These are phyloP conservation scores for Rhizopus stolonifer DNA, from an alignment of 371 early-diverging fungal species.

Conservation along the genomic window DNA sequence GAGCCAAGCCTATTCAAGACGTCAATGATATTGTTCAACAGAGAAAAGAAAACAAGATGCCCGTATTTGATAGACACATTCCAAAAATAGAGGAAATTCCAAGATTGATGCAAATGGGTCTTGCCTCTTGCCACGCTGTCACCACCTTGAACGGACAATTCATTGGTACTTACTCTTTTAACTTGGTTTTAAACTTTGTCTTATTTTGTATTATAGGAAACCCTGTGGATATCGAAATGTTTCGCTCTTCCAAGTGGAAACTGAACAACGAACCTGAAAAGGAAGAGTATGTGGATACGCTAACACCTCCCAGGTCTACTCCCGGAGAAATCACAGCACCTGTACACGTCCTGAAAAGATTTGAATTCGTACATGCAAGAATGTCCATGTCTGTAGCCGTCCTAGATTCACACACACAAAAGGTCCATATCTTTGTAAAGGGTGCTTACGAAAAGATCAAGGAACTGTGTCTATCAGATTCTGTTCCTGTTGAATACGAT, in stretches of 20 bases:
- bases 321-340: conserved; percentile 22
- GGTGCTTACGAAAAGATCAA: conserved; percentile 82
- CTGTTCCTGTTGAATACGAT: conserved; percentile 70
- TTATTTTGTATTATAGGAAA: too few relatives aligned
- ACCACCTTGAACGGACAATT: conserved; percentile 65
- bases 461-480: conserved; percentile 48
- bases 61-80: conserved; percentile 31
- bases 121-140: conserved; percentile 85
- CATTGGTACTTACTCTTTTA: conserved; percentile 38
- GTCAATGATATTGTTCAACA: conserved; percentile 33
- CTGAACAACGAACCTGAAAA: conserved; percentile 25
- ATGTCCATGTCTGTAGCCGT: conserved; percentile 86
- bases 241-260: conserved; percentile 67
- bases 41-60: conserved; percentile 10
- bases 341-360: conserved; percentile 66
- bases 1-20: conserved; percentile 35
- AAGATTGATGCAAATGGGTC: conserved; percentile 55
- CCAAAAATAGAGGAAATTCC: conserved; percentile 38
- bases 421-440: conserved; percentile 75
- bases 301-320: conserved; percentile 31
- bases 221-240: conserved; percentile 93
- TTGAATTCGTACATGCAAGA: conserved; percentile 84
- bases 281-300: conserved; percentile 44
- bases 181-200: too few relatives aligned
- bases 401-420: conserved; percentile 51